phyloP scores from a whole-genome alignment of 176 grass and related monocot species.

The Eleusine coracana region DNA sequence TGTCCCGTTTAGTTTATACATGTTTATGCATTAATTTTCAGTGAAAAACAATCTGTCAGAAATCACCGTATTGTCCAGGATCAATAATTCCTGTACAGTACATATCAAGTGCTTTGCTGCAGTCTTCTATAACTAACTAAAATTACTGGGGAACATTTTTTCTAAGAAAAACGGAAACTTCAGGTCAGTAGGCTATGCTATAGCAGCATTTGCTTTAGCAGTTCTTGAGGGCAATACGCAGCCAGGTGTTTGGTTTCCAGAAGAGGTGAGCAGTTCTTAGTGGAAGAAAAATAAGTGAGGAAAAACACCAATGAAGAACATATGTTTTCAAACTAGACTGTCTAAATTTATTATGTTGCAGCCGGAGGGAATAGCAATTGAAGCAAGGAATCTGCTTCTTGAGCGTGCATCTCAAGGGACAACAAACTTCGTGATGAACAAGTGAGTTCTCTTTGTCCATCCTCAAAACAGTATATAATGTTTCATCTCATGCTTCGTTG shows the following conservation, averaged over 20 bases:
- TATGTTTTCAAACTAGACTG: conserved; percentile 1
- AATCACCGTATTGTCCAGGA: not conserved
- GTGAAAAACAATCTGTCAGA: not conserved
- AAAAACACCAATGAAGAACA: not conserved
- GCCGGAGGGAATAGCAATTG: conserved; percentile 72
- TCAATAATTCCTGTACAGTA: not conserved
- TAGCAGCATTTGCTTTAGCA: conserved; percentile 63
- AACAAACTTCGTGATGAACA: conserved; percentile 70
- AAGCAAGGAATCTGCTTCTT: conserved; percentile 81
- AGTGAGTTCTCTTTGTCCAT: conserved; percentile 34
- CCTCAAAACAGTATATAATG: not conserved
- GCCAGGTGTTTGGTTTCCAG: conserved; percentile 87
- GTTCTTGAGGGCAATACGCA: conserved; percentile 80
- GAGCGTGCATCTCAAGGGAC: conserved; percentile 67
- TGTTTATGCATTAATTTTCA: not conserved
- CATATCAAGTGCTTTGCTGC: not conserved
- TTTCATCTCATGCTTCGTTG: not conserved
- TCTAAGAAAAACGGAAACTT: conserved; percentile 20
- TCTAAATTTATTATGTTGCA: conserved; percentile 44
- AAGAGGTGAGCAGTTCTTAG: conserved; percentile 52
- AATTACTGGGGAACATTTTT: not conserved
- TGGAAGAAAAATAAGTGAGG: not conserved
- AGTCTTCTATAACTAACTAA: not conserved
- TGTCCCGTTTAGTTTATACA: not conserved
- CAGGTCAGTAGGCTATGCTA: conserved; percentile 61